These are phyloP conservation scores for Elaeis oleifera DNA, from an alignment of 202 grass and related monocot species.

Conservation along the genomic window DNA sequence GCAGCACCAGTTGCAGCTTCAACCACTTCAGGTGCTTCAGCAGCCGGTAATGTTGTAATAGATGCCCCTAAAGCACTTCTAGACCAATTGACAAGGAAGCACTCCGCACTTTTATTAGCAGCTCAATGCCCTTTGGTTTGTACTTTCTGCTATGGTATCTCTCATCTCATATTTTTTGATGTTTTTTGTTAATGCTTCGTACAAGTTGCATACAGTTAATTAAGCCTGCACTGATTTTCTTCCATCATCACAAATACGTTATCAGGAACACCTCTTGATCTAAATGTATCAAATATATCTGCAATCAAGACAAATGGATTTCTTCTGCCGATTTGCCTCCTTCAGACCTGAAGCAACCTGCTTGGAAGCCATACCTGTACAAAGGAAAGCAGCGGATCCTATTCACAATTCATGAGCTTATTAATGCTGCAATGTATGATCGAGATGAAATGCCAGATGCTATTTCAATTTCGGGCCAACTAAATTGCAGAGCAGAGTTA, in stretches of 20 bases:
- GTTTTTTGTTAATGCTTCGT: slow-evolving; percentile 8
- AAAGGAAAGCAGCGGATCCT: slow-evolving; percentile 78
- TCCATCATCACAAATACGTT: slow-evolving; percentile 13
- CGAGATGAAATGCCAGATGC: slow-evolving; percentile 93
- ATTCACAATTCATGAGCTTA: slow-evolving; percentile 58
- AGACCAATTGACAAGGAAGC: slow-evolving; percentile 84
- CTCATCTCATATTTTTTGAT: slow-evolving; percentile 20
- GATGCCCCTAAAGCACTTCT: slow-evolving; percentile 54
- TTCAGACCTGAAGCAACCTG: slow-evolving; percentile 73
- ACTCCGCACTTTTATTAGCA: slow-evolving; percentile 58
- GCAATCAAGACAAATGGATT: slow-evolving; percentile 64
- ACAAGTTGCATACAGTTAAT: neutral
- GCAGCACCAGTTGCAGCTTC: slow-evolving; percentile 56
- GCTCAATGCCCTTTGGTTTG: slow-evolving; percentile 97
- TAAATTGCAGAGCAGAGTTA: slow-evolving; percentile 87
- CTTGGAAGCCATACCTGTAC: slow-evolving; percentile 89
- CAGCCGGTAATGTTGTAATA: slow-evolving; percentile 35
- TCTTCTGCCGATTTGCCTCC: slow-evolving; percentile 57
- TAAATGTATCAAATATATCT: slow-evolving; percentile 67
- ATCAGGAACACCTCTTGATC: slow-evolving; percentile 85
- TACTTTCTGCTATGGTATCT: slow-evolving; percentile 25
- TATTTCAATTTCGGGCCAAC: slow-evolving; percentile 77
- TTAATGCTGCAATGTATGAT: slow-evolving; percentile 87
- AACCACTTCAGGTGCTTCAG: slow-evolving; percentile 42
- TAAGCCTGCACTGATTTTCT: slow-evolving; percentile 2